These are phyloP conservation scores for Tricholoma matsutake DNA, from an alignment of 768 basidiomycete species.

Conservation along the genomic window DNA sequence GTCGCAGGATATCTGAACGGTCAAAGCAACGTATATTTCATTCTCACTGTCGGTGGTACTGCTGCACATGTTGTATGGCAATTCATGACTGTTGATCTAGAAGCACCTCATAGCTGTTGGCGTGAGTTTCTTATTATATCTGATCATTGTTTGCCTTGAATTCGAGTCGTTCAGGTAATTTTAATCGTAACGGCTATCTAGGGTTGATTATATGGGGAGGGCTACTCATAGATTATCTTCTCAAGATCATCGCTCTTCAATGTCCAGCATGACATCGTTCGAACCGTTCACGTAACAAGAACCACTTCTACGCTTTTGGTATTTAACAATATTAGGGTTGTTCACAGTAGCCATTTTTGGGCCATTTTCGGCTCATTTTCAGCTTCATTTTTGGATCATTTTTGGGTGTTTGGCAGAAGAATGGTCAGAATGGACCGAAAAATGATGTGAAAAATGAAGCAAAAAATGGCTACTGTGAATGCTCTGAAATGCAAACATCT, in stretches of 20 bases:
- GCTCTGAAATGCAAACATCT: too few species aligned
- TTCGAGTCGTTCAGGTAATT: conserved; percentile 32
- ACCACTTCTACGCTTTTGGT: too few species aligned
- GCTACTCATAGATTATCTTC: conserved; percentile 36
- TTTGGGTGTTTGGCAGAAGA: too few species aligned
- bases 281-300: too few species aligned
- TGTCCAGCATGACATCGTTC: neutral
- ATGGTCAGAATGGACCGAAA: too few species aligned
- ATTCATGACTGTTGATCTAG: conserved; percentile 40
- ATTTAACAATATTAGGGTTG: too few species aligned
- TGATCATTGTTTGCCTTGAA: neutral
- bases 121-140: conserved; percentile 25
- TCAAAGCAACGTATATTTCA: conserved; percentile 47
- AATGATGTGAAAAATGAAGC: too few species aligned
- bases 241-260: conserved; percentile 3
- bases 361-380: too few species aligned
- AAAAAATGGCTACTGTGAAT: too few species aligned
- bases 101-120: conserved; percentile 46
- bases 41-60: conserved; percentile 44
- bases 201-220: conserved; percentile 49
- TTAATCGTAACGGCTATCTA: conserved; percentile 43
- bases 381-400: too few species aligned
- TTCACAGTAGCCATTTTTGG: too few species aligned
- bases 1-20: conserved; percentile 50
- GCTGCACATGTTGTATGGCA: conserved; percentile 46